Evolutionary conservation across 108 stramenopile species (phyloP).

Genomic region (Epipyxis sp.): DNA sequence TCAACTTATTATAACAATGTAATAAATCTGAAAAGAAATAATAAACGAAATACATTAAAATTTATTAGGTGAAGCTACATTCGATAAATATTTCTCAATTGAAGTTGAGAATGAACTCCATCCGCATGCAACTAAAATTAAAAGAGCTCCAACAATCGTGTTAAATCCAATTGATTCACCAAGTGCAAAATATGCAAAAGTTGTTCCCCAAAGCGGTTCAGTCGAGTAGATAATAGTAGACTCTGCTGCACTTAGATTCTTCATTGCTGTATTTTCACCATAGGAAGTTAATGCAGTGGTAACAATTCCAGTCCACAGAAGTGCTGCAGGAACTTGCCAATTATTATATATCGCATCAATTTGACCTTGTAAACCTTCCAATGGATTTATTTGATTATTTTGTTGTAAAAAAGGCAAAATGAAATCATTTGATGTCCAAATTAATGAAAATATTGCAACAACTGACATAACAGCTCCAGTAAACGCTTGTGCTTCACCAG

Average conservation of each 20-base stretch:
- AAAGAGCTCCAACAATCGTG: conserved; percentile 41
- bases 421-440: conserved; percentile 17
- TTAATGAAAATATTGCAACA: conserved; percentile 60
- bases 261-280: conserved; percentile 78
- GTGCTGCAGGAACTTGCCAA: conserved; percentile 32
- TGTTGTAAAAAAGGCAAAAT: not conserved
- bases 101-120: too few species aligned
- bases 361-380: not conserved
- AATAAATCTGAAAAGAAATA: too few species aligned
- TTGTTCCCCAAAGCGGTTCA: conserved; percentile 81
- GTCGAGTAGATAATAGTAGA: conserved; percentile 82
- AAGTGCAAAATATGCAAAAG: conserved; percentile 69
- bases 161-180: conserved; percentile 69
- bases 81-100: too few species aligned
- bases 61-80: too few species aligned
- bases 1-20: too few species aligned
- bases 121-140: not conserved
- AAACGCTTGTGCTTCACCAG: conserved; percentile 64
- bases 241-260: conserved; percentile 76
- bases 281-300: conserved; percentile 81
- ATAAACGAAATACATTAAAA: too few species aligned
- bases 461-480: conserved; percentile 75
- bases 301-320: conserved; percentile 79
- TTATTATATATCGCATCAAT: not conserved
- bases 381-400: not conserved